phyloP scores from a whole-genome alignment of 208 protist genomes.

The Crithidia bombi region DNA sequence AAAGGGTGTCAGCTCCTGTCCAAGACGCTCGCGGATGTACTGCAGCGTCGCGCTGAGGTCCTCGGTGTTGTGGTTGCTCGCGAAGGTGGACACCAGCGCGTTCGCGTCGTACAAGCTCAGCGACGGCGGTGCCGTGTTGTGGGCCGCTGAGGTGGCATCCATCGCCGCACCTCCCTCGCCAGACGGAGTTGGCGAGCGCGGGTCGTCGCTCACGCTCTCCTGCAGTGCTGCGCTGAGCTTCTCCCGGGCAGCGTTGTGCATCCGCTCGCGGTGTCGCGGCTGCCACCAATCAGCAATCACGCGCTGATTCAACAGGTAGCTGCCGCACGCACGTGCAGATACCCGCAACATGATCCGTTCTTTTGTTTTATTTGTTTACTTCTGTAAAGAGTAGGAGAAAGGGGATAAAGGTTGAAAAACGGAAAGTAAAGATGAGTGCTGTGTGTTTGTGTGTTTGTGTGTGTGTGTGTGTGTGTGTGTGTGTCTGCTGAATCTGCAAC shows the following conservation, averaged over 20 bases:
- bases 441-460: slow-evolving; percentile 13
- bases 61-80: slow-evolving; percentile 66
- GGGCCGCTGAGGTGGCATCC: neutral
- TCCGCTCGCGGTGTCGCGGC: slow-evolving; percentile 71
- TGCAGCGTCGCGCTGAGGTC: slow-evolving; percentile 69
- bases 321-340: slow-evolving; percentile 31
- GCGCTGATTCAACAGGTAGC: slow-evolving; percentile 66
- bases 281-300: slow-evolving; percentile 87
- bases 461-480: slow-evolving; percentile 15
- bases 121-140: neutral
- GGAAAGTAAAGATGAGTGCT: neutral
- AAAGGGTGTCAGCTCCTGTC: slow-evolving; percentile 53
- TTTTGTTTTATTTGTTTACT: neutral
- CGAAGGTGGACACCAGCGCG: slow-evolving; percentile 70
- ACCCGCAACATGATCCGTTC: slow-evolving; percentile 47
- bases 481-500: slow-evolving; percentile 15
- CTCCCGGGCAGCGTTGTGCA: slow-evolving; percentile 51
- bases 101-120: slow-evolving; percentile 69
- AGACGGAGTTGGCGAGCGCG: neutral
- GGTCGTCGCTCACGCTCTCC: slow-evolving; percentile 4
- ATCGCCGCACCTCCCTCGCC: neutral
- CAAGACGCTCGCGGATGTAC: slow-evolving; percentile 78
- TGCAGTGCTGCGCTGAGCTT: slow-evolving; percentile 45
- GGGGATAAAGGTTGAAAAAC: neutral
- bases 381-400: neutral